Base-by-base conservation (phyloP, 176 grass and related monocot species). In the Zea luxurians region DNA sequence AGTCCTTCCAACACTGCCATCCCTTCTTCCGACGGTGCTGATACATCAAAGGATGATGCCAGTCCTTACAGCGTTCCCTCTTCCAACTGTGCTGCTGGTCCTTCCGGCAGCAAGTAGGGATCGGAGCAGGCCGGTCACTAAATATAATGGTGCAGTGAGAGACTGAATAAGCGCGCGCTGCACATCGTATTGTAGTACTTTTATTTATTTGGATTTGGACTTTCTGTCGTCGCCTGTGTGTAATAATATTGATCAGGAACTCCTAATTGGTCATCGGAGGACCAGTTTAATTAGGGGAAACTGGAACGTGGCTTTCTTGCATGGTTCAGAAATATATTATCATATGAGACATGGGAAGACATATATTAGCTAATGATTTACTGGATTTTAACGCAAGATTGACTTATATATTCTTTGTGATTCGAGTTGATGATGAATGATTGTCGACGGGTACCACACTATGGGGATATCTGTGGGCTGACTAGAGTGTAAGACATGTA, bases 121-220 rank as follows among this genome's bases (percentile, higher is more conserved):
- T 27, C 27, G 27, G 16, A 20, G 41, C 11, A 8, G 10, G 44
- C 6, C 9, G 7, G n/a, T 13, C 7, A 27, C 27, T 27, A 27
- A 27, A 27, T 27, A 27, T 27, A 70, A 70, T 34, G 67, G 18
- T 48, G 44, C 10, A 4, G 18, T 48, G 43, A 48, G 67, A 70
- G 11, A 4, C 41, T 45, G 67, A 48, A 70, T 70, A 35, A 70
- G 46, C 5, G 20, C 13, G 46, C 5, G 20, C 13, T 48, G 5
- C 11, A 48, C 13, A 70, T 70, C 3, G 6, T 13, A 35, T 48
- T 48, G 5, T 48, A 11, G 10, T 35, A 27, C 18, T 27, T 70
- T 70, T 48, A 70, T 70, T 70, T 70, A 13, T 48, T 48, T 70
- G 18, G 67, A 13, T 48, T 48, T 70, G 18, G 67, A 69, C 4